These are phyloP conservation scores for Ceratocystis destructans DNA, from an alignment of 2,329 filamentous ascomycete species.

Conservation along the genomic window DNA sequence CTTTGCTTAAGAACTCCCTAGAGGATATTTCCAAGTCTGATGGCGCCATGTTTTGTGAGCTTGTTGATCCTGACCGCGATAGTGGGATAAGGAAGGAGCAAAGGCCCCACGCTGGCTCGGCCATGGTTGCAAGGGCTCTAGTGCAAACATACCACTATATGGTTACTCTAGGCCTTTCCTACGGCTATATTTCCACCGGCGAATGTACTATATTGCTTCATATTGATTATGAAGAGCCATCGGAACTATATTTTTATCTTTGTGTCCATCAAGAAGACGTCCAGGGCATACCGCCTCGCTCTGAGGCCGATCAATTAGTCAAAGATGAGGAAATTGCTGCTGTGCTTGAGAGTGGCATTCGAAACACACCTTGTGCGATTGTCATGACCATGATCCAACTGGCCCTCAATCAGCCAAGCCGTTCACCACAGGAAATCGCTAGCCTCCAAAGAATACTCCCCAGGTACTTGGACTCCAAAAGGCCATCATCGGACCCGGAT, in stretches of 20 bases:
- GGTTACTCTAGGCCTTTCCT: neutral
- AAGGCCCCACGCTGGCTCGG: too few species aligned
- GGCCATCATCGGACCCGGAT: neutral
- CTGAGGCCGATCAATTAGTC: neutral
- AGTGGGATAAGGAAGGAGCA: too few species aligned
- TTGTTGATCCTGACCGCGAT: too few species aligned
- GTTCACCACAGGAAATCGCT: neutral
- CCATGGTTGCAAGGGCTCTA: neutral
- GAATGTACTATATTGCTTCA: neutral
- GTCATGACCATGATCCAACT: neutral
- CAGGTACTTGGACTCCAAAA: too few species aligned
- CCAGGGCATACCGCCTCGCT: neutral
- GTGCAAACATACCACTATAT: neutral
- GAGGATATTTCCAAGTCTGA: too few species aligned
- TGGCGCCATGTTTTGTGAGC: too few species aligned
- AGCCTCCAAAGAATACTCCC: too few species aligned
- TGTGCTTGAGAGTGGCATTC: neutral
- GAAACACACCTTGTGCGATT: neutral
- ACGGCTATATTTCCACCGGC: neutral
- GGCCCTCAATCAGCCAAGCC: neutral
- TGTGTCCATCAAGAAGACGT: too few species aligned
- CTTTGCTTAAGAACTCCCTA: too few species aligned
- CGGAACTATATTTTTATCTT: neutral
- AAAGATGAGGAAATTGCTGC: neutral
- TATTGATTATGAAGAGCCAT: neutral